Conservation (phyloP, 768 basidiomycete species). For the Termitomyces titanicus region DNA sequence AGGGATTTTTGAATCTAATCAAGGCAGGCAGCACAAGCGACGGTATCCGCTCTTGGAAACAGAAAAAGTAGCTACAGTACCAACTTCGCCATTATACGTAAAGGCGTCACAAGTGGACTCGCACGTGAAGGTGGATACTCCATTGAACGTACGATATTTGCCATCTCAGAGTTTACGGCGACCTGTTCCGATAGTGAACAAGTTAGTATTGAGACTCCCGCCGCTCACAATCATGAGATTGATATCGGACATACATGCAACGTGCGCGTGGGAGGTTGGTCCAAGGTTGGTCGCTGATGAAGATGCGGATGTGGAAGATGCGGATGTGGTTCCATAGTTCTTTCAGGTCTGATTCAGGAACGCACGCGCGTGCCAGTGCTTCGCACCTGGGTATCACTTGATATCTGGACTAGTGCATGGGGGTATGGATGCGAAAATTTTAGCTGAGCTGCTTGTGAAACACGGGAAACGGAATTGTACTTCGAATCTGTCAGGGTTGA, state of each 20-base stretch:
- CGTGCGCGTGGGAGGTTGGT: constrained; percentile 79
- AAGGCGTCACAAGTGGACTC: constrained; percentile 6
- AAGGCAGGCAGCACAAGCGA: constrained; percentile 59
- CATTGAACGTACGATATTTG: constrained; percentile 1
- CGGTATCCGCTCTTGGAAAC: constrained; percentile 51
- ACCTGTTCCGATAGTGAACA: constrained; percentile 12
- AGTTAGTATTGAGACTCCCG: constrained; percentile 2
- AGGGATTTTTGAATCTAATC: constrained; percentile 51
- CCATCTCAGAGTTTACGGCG: constrained; percentile 3
- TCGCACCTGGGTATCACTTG: background rate
- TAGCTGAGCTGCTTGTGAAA: constrained; percentile 1
- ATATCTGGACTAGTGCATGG: background rate
- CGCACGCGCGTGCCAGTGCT: constrained; percentile 2
- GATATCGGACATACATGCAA: constrained; percentile 72
- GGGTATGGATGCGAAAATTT: constrained; percentile 4
- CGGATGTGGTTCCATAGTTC: constrained; percentile 7
- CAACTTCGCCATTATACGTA: constrained; percentile 16
- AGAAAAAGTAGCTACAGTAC: constrained; percentile 30
- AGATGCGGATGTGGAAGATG: constrained; percentile 24
- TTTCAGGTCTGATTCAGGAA: background rate
- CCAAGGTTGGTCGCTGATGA: constrained; percentile 60
- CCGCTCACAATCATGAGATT: constrained; percentile 38
- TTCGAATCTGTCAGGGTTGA: constrained; percentile 47
- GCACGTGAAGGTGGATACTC: constrained; percentile 6
- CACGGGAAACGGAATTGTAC: constrained; percentile 15